phyloP scores from a whole-genome alignment of 1,284 basidiomycete species.

The Hemileia vastatrix region DNA sequence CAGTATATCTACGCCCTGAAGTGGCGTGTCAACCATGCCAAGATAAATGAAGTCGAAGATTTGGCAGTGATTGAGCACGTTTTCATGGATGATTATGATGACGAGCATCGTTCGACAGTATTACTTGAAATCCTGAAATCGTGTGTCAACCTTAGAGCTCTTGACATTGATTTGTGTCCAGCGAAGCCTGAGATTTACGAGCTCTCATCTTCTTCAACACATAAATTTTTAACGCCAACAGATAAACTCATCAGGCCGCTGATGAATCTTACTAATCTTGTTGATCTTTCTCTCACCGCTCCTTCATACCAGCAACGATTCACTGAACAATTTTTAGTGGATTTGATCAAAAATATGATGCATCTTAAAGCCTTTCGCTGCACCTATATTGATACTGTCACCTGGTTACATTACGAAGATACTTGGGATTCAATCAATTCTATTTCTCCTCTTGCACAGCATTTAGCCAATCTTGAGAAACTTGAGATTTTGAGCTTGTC shows the following conservation, averaged over 20 bases:
- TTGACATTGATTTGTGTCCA: conserved; percentile 9
- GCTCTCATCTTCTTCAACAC: too few relatives aligned
- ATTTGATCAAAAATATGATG: conserved; percentile 2
- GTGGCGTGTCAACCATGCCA: conserved; percentile 1
- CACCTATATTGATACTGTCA: background rate
- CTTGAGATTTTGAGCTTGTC: background rate
- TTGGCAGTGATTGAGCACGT: background rate
- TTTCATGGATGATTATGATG: background rate
- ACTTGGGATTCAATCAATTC: background rate
- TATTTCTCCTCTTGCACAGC: background rate
- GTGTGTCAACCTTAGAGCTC: background rate
- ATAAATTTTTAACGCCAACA: background rate
- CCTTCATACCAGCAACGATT: background rate
- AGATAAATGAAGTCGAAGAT: conserved; percentile 1
- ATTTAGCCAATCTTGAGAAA: background rate
- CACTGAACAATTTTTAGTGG: conserved; percentile 1
- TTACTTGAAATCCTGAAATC: conserved; percentile 1
- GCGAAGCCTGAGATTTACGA: background rate
- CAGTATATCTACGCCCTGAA: background rate
- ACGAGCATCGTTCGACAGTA: background rate
- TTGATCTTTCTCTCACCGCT: background rate
- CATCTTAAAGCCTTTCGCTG: conserved; percentile 4
- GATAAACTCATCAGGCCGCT: conserved; percentile 2
- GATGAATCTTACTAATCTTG: background rate
- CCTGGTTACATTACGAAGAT: background rate